Evolutionary conservation across 768 basidiomycete genomes (phyloP).

Genomic region (Tubosaeta brunneosetosa): DNA sequence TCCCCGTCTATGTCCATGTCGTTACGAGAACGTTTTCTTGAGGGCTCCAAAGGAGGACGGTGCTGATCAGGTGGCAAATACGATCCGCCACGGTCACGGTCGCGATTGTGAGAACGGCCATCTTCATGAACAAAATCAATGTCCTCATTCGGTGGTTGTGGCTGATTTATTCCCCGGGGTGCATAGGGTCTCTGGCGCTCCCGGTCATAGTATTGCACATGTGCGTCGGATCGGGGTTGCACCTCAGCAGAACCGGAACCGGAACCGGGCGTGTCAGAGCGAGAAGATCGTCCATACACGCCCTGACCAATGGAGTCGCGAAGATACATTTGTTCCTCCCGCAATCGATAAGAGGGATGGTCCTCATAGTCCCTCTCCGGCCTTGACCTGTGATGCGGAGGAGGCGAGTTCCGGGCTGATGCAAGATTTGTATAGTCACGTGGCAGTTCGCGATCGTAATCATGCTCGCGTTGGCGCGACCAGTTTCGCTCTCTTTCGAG

Average conservation of each 20-base stretch:
- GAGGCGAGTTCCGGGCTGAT: slow-evolving; percentile 39
- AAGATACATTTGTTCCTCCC: slow-evolving; percentile 26
- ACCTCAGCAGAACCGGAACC: slow-evolving; percentile 48
- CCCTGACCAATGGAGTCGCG: slow-evolving; percentile 31
- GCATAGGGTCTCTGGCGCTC: slow-evolving; percentile 47
- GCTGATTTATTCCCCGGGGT: slow-evolving; percentile 47
- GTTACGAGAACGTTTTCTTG: slow-evolving; percentile 54
- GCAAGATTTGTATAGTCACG: slow-evolving; percentile 29
- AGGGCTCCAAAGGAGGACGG: slow-evolving; percentile 39
- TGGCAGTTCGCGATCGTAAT: slow-evolving; percentile 35
- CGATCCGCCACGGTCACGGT: slow-evolving; percentile 37
- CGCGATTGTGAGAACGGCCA: slow-evolving; percentile 36
- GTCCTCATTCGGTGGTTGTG: slow-evolving; percentile 38
- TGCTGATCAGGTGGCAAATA: slow-evolving; percentile 34
- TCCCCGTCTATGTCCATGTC: slow-evolving; percentile 64
- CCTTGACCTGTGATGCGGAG: slow-evolving; percentile 37
- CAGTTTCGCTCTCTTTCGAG: slow-evolving; percentile 44
- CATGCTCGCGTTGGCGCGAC: slow-evolving; percentile 39
- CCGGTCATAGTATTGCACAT: slow-evolving; percentile 47
- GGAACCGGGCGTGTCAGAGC: slow-evolving; percentile 57
- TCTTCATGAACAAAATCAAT: slow-evolving; percentile 54
- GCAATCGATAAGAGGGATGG: slow-evolving; percentile 25
- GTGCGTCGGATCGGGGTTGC: slow-evolving; percentile 45
- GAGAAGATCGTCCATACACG: slow-evolving; percentile 37
- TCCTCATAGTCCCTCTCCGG: slow-evolving; percentile 30